Evolutionary conservation across 805 yeast species (phyloP), one percentile per base, ranked within the genome.

Genomic region (Zygotorulaspora danielsina): DNA sequence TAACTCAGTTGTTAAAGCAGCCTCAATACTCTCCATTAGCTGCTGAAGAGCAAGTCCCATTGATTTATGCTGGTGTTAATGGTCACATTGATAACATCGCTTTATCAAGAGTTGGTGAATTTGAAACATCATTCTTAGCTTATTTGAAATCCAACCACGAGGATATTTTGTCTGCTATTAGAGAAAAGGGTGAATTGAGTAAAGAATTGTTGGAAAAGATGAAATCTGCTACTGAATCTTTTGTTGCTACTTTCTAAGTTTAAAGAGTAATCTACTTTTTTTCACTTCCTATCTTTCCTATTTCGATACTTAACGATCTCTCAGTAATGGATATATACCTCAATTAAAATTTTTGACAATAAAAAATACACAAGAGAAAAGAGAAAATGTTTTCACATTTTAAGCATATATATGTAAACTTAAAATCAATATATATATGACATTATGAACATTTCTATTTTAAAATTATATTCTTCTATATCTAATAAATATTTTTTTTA

Each of bases 1-100:
- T 93, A 68, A 93, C 98, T 63, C 97, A 89, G 78, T 78, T 93
- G 72, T 82, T 93, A 72, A 89, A 90, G 77, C 99, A 93, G 80
- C 84, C 81, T 72, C 99, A 93, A 80, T 87, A 81, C 80, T 64
- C 83, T 63, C 99, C 99, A 70, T 75, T 90, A 67, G 83, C 96
- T 68, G 95, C 97, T 65, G 97, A 93, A 76, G 96, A 90, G 76
- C 96, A 88, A 78, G 98, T 94, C 53, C 98, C 98, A 68, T 76
- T 88, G 68, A 88, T 93, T 69, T 93, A 71, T 80, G 98, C 97
- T 54, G 99, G 99, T 90, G 98, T 94, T 66, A 89, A 90, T 82
- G 99, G 99, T 81, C 88, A 66, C 89, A 82, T 93, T 67, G 99
- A 93, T 71, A 64, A 72, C 58, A 66, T 93, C 61, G 84, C 93